Evolutionary conservation across 2,329 filamentous ascomycete species (phyloP).

Genomic region (Pseudogymnoascus sp.): DNA sequence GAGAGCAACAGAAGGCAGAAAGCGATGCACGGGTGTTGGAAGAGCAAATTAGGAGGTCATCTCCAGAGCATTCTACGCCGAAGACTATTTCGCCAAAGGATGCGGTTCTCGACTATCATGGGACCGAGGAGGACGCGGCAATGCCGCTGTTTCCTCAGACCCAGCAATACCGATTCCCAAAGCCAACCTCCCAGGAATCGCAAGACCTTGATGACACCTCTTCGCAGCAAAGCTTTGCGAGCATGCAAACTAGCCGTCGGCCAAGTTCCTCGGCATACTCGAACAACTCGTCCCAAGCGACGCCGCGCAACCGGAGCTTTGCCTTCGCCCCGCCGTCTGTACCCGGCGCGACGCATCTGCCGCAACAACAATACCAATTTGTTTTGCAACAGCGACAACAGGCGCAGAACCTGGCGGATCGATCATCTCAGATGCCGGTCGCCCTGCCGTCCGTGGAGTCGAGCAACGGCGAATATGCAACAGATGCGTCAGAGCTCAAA

Average conservation of each 20-base stretch:
- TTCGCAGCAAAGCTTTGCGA: slow-evolving; percentile 35
- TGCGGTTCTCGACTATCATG: slow-evolving; percentile 76
- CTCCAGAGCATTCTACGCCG: slow-evolving; percentile 43
- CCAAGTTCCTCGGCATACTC: slow-evolving; percentile 31
- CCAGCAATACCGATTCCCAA: slow-evolving; percentile 31
- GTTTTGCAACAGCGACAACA: slow-evolving; percentile 22
- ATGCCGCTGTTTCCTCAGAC: slow-evolving; percentile 66
- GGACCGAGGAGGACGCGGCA: slow-evolving; percentile 60
- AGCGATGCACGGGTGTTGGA: slow-evolving; percentile 43
- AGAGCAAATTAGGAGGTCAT: slow-evolving; percentile 33
- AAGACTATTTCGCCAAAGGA: slow-evolving; percentile 95
- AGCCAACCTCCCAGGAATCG: slow-evolving; percentile 23
- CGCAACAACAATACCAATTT: slow-evolving; percentile 28
- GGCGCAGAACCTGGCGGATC: slow-evolving; percentile 23
- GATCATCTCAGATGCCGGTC: slow-evolving; percentile 22
- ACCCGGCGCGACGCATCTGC: slow-evolving; percentile 22
- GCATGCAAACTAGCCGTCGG: slow-evolving; percentile 34
- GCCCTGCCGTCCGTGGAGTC: slow-evolving; percentile 35
- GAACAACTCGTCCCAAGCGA: slow-evolving; percentile 24
- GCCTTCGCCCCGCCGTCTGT: slow-evolving; percentile 39
- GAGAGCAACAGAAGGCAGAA: slow-evolving; percentile 54
- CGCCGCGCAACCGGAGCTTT: slow-evolving; percentile 30
- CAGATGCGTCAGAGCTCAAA: slow-evolving; percentile 23
- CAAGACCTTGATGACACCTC: slow-evolving; percentile 29
- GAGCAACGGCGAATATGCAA: slow-evolving; percentile 31